Evolutionary conservation across 805 yeast genomes (phyloP), one percentile per base, ranked within the genome.

Genomic region (Scheffersomyces stipitis): DNA sequence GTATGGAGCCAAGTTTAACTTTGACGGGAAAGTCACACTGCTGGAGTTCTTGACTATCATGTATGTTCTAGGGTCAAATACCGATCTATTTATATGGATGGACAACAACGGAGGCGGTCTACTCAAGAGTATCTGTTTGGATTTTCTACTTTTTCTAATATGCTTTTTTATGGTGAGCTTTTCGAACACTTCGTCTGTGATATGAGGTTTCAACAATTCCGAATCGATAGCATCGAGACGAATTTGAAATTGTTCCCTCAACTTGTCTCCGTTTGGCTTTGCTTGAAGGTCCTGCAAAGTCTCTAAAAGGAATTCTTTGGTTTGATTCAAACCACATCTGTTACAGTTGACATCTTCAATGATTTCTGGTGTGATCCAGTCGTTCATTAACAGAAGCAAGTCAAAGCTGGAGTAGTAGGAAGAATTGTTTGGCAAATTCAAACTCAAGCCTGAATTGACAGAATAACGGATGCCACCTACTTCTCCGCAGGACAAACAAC

Each of bases 301-400:
- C 12, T 58, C 66, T 14, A 49, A 34, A 23, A 83, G 60, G 44
- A 73, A 79, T n/a, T 69, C 72, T 34, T 61, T 64, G 9, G 86
- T 81, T 40, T 80, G 81, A 18, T 60, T 59, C 46, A 91, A 69
- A 3, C 95, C 91, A 68, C 98, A 91, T 51, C 98, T 73, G 54
- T 90, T 88, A 67, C 99, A 91, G 60, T 89, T 91, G 26, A 91
- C 99, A 31, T 89, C 96, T 47, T 87, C 90, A 40, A 91, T 89
- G 15, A 85, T 78, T 56, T 91, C 99, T 27, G 90, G 86, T 38
- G 77, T 73, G 4, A 72, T 77, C 87, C 89, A 86, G 29, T 80
- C 78, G 31, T 73, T 66, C 43, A 86, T 59, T 36, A 86, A 66
- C 13, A 74, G 78, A 4, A 74, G 59, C 37, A 86, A 62, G 9